A percentile compares a stretch with the other conserved stretches of the same genome.
These are phyloP conservation scores for Penicillium sp. DNA, from an alignment of 2,329 filamentous ascomycete genomes.

Conservation along the genomic window DNA sequence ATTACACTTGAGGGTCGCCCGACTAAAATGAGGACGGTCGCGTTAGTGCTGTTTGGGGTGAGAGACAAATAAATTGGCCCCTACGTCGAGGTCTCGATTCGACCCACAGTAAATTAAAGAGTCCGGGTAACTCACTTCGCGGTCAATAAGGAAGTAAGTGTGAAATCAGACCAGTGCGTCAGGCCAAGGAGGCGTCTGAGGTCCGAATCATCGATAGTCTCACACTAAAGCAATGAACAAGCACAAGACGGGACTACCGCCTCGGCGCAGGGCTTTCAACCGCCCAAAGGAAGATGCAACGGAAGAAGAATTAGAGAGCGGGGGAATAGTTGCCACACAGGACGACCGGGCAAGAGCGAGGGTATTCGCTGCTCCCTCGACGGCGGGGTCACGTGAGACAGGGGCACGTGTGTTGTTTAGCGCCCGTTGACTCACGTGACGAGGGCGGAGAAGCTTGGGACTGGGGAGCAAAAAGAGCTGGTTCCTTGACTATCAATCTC, in stretches of 20 bases:
- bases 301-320: constrained; percentile 22
- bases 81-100: constrained; percentile 2
- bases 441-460: constrained; percentile 20
- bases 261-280: constrained; percentile 31
- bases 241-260: constrained; percentile 32
- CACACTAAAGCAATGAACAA: constrained; percentile 27
- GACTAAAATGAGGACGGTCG: constrained; percentile 30
- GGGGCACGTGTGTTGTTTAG: constrained; percentile 18
- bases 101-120: constrained; percentile 2
- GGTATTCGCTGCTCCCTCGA: constrained; percentile 26
- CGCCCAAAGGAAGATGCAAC: constrained; percentile 25
- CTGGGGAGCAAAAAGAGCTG: constrained; percentile 20
- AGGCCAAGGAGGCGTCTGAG: constrained; percentile 33
- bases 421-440: constrained; percentile 23
- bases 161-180: constrained; percentile 21
- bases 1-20: constrained; percentile 19
- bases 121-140: constrained; percentile 12
- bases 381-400: constrained; percentile 19
- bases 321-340: constrained; percentile 28
- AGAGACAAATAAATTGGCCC: constrained; percentile 20
- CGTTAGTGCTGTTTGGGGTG: constrained; percentile 32
- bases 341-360: constrained; percentile 25
- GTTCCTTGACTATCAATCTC: constrained; percentile 2
- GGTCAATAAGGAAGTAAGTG: neutral
- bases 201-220: constrained; percentile 32